These are phyloP conservation scores for Aciculosporium take DNA, from an alignment of 2,329 filamentous ascomycete species.

Conservation along the genomic window DNA sequence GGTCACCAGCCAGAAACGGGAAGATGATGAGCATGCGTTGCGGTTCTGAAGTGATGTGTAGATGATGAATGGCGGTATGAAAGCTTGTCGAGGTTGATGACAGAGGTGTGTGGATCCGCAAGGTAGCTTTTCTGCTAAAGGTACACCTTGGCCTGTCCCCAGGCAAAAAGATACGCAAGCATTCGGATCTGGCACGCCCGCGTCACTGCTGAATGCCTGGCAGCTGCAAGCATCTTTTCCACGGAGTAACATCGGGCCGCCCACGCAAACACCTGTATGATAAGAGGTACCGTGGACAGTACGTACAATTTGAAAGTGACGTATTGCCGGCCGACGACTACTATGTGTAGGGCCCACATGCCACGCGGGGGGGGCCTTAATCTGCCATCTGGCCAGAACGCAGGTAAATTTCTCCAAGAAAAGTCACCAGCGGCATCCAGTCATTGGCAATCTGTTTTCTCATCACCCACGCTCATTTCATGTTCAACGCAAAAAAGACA, in stretches of 20 bases:
- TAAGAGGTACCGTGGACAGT: too few species aligned
- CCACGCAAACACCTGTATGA: too few species aligned
- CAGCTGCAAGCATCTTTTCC: background rate
- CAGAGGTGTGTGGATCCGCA: constrained; percentile 4
- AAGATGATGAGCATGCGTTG: background rate
- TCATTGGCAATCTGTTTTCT: background rate
- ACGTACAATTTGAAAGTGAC: constrained; percentile 1
- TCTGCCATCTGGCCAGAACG: constrained; percentile 10
- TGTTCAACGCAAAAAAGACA: background rate
- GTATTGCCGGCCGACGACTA: background rate
- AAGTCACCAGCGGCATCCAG: constrained; percentile 1
- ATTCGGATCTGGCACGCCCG: background rate
- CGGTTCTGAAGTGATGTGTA: background rate
- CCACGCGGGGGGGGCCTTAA: background rate
- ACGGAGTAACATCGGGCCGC: constrained; percentile 9
- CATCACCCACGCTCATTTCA: background rate
- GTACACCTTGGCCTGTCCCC: background rate
- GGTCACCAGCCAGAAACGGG: background rate
- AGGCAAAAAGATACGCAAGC: background rate
- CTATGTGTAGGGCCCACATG: background rate
- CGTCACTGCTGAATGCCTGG: constrained; percentile 7
- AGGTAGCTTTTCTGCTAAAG: background rate
- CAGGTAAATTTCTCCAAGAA: background rate
- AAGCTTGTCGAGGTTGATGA: constrained; percentile 8
- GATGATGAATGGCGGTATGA: constrained; percentile 1